A percentile compares a stretch with the other conserved stretches of the same genome.
These are phyloP conservation scores for Trichoderma sp. DNA, from an alignment of 2,329 filamentous ascomycete species.

Conservation along the genomic window DNA sequence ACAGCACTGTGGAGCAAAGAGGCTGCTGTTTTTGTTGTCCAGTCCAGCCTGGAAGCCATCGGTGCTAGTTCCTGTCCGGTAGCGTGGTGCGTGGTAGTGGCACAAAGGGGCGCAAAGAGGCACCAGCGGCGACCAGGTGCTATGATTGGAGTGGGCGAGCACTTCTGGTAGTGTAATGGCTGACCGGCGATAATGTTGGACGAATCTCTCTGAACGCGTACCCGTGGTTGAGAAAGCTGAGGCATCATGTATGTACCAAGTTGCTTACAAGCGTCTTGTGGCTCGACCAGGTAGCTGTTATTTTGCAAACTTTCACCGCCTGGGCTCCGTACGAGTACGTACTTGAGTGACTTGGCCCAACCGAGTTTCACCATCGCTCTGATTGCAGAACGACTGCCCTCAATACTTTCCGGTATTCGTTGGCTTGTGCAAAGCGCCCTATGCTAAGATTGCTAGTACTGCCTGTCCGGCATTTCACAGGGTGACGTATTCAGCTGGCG, in stretches of 20 bases:
- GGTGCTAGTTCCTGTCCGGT: background rate
- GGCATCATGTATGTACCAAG: background rate
- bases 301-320: background rate
- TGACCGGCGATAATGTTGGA: background rate
- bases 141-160: background rate
- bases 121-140: background rate
- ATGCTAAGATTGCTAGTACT: background rate
- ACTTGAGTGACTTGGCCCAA: background rate
- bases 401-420: background rate
- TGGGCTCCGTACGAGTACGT: background rate
- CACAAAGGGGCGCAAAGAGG: background rate
- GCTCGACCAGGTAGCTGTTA: background rate
- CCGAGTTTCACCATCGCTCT: constrained; percentile 10
- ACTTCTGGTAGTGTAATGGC: background rate
- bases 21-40: background rate
- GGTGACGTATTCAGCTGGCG: background rate
- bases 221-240: background rate
- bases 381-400: background rate
- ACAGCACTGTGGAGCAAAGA: background rate
- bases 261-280: background rate
- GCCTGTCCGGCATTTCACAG: background rate
- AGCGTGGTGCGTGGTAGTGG: background rate
- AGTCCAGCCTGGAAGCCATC: background rate
- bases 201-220: background rate
- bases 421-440: background rate